These are phyloP conservation scores for Penicillium sp. DNA, from an alignment of 2,329 filamentous ascomycete species.

Conservation along the genomic window DNA sequence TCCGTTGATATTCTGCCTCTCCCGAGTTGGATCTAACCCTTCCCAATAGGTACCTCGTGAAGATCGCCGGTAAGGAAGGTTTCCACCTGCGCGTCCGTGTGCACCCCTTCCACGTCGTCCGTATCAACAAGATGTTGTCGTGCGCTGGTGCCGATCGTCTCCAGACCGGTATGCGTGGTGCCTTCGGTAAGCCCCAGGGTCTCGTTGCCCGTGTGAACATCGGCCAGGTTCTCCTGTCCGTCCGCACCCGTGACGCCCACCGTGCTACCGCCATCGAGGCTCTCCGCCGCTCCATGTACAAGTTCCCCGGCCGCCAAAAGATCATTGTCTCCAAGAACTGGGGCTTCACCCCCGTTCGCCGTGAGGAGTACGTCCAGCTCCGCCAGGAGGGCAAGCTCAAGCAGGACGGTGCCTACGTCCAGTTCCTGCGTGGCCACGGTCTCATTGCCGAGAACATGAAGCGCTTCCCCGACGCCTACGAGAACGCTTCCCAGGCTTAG, in stretches of 20 bases:
- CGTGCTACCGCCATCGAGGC: slow-evolving; percentile 93
- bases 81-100: slow-evolving; percentile 71
- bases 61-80: slow-evolving; percentile 64
- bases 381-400: slow-evolving; percentile 90
- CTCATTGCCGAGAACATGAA: slow-evolving; percentile 78
- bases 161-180: slow-evolving; percentile 99
- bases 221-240: slow-evolving; percentile 95
- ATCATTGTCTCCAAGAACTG: slow-evolving; percentile 99
- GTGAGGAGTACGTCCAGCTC: slow-evolving; percentile 95
- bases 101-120: slow-evolving; percentile 99
- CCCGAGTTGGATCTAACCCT: slow-evolving; percentile 3
- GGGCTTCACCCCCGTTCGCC: slow-evolving; percentile 97
- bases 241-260: slow-evolving; percentile 94
- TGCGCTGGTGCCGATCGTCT: slow-evolving; percentile 99
- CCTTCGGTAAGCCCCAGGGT: slow-evolving; percentile 99
- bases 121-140: slow-evolving; percentile 99
- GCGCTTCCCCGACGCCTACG: slow-evolving; percentile 86
- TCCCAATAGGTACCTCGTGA: slow-evolving; percentile 57
- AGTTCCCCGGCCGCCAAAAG: slow-evolving; percentile 99
- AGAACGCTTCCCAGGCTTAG: slow-evolving; percentile 44
- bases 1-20: neutral
- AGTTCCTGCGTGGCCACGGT: slow-evolving; percentile 97
- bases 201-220: slow-evolving; percentile 99
- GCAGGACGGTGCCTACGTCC: slow-evolving; percentile 98
- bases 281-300: slow-evolving; percentile 98